These are phyloP conservation scores for Sarocladiaceae sp. DNA, from an alignment of 2,329 filamentous ascomycete genomes.

Conservation along the genomic window DNA sequence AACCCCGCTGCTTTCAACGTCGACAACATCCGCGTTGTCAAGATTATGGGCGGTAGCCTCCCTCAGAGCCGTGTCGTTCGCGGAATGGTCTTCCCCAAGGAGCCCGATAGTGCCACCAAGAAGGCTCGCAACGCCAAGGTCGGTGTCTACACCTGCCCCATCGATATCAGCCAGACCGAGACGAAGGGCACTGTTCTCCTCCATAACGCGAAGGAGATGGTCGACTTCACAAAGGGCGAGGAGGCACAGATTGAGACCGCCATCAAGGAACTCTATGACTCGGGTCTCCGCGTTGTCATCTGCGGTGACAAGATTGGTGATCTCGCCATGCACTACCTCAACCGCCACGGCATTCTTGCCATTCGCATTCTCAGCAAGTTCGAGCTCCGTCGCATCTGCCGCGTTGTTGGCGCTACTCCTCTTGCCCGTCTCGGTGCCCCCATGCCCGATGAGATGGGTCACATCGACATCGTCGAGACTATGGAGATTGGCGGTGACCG, in stretches of 20 bases:
- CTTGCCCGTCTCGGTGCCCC: constrained; percentile 90
- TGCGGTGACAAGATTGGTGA: constrained; percentile 93
- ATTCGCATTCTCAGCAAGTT: constrained; percentile 99
- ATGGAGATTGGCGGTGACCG: constrained; percentile 96
- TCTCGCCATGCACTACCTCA: constrained; percentile 93
- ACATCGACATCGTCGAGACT: constrained; percentile 90
- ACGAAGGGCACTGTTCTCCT: constrained; percentile 97
- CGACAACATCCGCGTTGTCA: constrained; percentile 97
- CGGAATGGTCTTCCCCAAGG: constrained; percentile 96
- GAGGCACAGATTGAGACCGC: constrained; percentile 83
- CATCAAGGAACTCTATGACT: constrained; percentile 95
- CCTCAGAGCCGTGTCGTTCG: constrained; percentile 92
- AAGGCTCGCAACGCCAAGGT: constrained; percentile 92
- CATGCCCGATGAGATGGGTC: constrained; percentile 99
- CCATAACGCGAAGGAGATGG: constrained; percentile 97
- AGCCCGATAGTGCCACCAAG: constrained; percentile 88
- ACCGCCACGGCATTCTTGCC: constrained; percentile 91
- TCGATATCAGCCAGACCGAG: constrained; percentile 94
- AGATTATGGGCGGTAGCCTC: constrained; percentile 97
- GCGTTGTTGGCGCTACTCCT: constrained; percentile 94
- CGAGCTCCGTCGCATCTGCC: constrained; percentile 88
- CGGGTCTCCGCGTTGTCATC: constrained; percentile 83
- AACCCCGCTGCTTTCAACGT: constrained; percentile 96
- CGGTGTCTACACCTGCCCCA: constrained; percentile 90
- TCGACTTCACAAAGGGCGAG: constrained; percentile 96